phyloP scores from a whole-genome alignment of 768 basidiomycete genomes.

The Candolleomyces eurysporus region DNA sequence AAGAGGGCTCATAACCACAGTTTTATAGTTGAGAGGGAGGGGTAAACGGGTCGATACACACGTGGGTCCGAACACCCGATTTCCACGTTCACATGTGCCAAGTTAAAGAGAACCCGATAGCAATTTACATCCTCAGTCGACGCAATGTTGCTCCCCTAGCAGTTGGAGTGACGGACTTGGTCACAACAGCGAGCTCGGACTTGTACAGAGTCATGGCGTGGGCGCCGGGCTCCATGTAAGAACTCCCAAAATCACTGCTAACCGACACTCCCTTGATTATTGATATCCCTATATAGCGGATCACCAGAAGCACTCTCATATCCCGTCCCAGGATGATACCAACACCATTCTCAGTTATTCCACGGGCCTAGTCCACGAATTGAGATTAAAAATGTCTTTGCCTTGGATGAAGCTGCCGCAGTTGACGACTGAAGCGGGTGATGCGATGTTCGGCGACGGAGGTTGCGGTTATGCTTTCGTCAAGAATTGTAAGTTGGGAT shows the following conservation, averaged over 20 bases:
- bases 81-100: too few species aligned
- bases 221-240: slow-evolving; percentile 44
- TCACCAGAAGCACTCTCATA: slow-evolving; percentile 31
- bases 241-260: slow-evolving; percentile 12
- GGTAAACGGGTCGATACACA: slow-evolving; percentile 12
- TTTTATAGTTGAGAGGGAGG: too few species aligned
- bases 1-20: too few species aligned
- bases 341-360: slow-evolving; percentile 28
- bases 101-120: too few species aligned
- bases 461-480: slow-evolving; percentile 24
- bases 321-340: slow-evolving; percentile 30
- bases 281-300: slow-evolving; percentile 33
- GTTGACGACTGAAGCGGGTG: slow-evolving; percentile 24
- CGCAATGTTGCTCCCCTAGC: slow-evolving; percentile 29
- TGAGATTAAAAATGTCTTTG: slow-evolving; percentile 31
- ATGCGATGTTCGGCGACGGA: slow-evolving; percentile 28
- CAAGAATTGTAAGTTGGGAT: not conserved
- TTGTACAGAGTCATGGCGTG: slow-evolving; percentile 45
- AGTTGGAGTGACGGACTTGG: slow-evolving; percentile 21
- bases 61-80: too few species aligned
- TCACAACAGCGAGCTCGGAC: slow-evolving; percentile 30
- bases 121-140: slow-evolving; percentile 26
- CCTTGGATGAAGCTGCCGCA: slow-evolving; percentile 37
- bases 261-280: slow-evolving; percentile 29
- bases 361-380: slow-evolving; percentile 30